phyloP scores from a whole-genome alignment of 1,284 basidiomycete species.

The Sanghuangporus baumii region DNA sequence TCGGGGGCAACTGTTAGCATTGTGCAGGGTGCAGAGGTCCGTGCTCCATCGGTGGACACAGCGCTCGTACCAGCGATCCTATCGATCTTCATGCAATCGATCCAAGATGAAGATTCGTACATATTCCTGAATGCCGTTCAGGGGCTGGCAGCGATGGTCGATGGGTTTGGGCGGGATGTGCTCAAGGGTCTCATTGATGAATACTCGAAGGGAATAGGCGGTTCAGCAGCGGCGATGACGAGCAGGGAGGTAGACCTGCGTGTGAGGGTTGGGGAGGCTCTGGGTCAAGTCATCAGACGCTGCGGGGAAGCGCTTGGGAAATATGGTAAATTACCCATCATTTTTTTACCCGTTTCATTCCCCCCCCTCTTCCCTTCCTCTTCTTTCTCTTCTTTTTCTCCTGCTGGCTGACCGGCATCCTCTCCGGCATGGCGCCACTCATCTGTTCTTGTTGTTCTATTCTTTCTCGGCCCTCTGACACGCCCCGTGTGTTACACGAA shows the following conservation, averaged over 20 bases:
- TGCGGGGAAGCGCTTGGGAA: slow-evolving; percentile 66
- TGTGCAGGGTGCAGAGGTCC: slow-evolving; percentile 19
- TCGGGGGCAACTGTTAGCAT: not conserved
- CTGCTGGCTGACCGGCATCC: not conserved
- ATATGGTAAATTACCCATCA: slow-evolving; percentile 40
- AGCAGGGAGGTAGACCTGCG: slow-evolving; percentile 71
- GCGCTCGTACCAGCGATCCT: slow-evolving; percentile 80
- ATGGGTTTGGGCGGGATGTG: slow-evolving; percentile 71
- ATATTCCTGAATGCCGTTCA: slow-evolving; percentile 92
- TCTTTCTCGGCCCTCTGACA: not conserved
- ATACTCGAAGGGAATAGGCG: slow-evolving; percentile 50
- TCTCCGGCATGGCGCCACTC: not conserved
- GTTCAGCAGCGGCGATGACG: slow-evolving; percentile 36
- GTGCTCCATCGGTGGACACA: slow-evolving; percentile 35
- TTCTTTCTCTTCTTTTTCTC: not conserved
- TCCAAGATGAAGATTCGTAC: slow-evolving; percentile 93
- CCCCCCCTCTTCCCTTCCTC: not conserved
- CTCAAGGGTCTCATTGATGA: slow-evolving; percentile 57
- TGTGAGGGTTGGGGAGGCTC: slow-evolving; percentile 84
- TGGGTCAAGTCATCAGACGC: slow-evolving; percentile 73
- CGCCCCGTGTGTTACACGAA: not conserved
- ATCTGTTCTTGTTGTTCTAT: not conserved
- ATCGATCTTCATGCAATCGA: slow-evolving; percentile 80
- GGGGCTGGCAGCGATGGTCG: slow-evolving; percentile 80
- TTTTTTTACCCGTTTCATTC: not conserved